Conservation (phyloP, 306 rosid species). For the Inga oerstediana region DNA sequence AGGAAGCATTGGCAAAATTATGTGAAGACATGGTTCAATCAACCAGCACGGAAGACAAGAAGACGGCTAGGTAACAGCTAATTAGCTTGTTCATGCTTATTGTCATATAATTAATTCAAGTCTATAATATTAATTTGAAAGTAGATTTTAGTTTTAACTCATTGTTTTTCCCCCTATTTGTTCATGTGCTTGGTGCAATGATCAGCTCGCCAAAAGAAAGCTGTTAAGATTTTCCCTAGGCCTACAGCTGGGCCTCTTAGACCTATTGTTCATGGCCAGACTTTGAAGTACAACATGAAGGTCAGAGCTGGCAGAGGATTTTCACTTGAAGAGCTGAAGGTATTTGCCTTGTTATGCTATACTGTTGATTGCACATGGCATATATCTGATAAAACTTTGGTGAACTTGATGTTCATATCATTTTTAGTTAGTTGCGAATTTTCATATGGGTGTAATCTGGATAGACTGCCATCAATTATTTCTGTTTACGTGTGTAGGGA, state of each 20-base stretch:
- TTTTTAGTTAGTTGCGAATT: neutral
- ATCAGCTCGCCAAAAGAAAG: conserved; percentile 67
- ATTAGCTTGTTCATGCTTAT: neutral
- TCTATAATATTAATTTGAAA: neutral
- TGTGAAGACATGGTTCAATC: conserved; percentile 68
- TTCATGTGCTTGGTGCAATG: neutral
- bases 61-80: conserved; percentile 52
- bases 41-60: conserved; percentile 62
- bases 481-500: neutral
- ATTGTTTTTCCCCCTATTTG: neutral
- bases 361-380: neutral
- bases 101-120: neutral
- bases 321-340: conserved; percentile 64
- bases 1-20: conserved; percentile 68
- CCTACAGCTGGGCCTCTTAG: conserved; percentile 63
- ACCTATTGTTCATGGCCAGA: conserved; percentile 67
- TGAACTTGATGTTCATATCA: neutral
- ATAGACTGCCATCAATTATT: neutral
- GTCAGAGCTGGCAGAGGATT: conserved; percentile 61
- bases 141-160: neutral
- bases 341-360: neutral
- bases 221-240: conserved; percentile 62
- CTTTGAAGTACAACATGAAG: conserved; percentile 69
- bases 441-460: neutral
- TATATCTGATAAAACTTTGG: neutral